Evolutionary conservation across 1,284 basidiomycete genomes (phyloP), one percentile per base, ranked within the genome.

Genomic region (Pholiota adiposa): DNA sequence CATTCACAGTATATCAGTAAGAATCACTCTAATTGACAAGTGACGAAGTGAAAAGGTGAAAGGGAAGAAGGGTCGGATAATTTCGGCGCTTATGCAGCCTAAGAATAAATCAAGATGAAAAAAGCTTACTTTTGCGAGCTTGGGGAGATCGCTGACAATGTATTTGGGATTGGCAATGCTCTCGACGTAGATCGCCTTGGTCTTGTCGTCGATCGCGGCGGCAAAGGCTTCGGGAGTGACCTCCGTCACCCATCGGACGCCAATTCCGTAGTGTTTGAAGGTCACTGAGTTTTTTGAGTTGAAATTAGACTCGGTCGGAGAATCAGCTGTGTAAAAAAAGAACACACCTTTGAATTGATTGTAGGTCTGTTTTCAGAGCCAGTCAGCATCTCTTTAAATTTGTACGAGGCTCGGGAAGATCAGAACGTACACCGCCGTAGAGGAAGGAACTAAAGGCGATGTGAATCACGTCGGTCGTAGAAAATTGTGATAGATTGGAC

Each of bases 151-250:
- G 31, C 83, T 82, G 41, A 96, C 82, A 58, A 85, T 83, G 76
- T 91, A 95, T 69, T 89, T 89, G 0, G 94, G 93, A 75, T 96
- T 96, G 31, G 89, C 89, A 58, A 96, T 94, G 61, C 82, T 88
- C 80, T 96, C 94, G 23, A 95, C 81, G 69, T 82, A 94, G 59
- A 95, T 84, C 0, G 86, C 91, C 68, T 89, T 93, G 6, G 91
- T 93, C 14, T 83, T 87, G 19, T 87, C 85, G 67, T 93, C 89
- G 65, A 94, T 93, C 23, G 86, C 91, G 4, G 85, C 85, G 0
- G 79, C 86, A 70, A 93, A 92, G 0, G 80, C 84, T 58, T 84
- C 84, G 1, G 92, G 84, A 36, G 83, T 79, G 49, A 81, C 78
- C 19, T 81, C 82, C 2, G 82, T 75, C 61, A 95, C 89, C 69